Conservation (phyloP, 2,329 filamentous ascomycete species). For the Monilinia fructicola region DNA sequence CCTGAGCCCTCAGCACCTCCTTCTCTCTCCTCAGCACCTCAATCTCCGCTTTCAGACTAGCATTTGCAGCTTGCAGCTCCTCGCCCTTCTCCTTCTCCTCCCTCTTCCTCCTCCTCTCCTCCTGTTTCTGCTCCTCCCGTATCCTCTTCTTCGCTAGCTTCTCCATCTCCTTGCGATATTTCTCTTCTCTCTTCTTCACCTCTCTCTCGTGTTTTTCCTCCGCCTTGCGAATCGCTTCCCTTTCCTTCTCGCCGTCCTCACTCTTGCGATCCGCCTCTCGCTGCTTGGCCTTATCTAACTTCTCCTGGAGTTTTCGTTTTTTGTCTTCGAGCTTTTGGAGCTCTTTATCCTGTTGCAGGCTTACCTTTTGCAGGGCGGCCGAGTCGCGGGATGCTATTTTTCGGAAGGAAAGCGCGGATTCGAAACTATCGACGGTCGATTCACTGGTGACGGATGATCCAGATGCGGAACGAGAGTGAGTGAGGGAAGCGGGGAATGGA, state of each 20-base stretch:
- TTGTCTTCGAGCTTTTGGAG: constrained; percentile 62
- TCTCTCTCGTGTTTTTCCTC: constrained; percentile 64
- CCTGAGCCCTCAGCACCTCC: constrained; percentile 54
- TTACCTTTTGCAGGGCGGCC: constrained; percentile 34
- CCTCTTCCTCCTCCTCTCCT: constrained; percentile 51
- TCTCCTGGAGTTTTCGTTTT: constrained; percentile 61
- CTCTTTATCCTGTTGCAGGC: constrained; percentile 58
- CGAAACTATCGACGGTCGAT: constrained; percentile 50
- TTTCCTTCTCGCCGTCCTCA: constrained; percentile 52
- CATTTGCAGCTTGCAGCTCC: constrained; percentile 48
- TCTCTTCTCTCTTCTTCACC: constrained; percentile 64
- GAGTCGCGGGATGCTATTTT: constrained; percentile 45
- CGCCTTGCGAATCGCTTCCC: constrained; percentile 53
- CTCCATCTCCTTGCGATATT: constrained; percentile 61
- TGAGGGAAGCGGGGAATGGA: constrained; percentile 32
- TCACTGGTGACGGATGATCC: constrained; percentile 43
- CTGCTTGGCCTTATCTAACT: constrained; percentile 56
- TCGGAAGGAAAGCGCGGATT: constrained; percentile 45
- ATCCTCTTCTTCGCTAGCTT: constrained; percentile 64
- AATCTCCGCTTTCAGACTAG: constrained; percentile 52
- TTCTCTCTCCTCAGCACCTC: constrained; percentile 56
- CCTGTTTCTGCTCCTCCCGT: constrained; percentile 61
- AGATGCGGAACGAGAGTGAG: constrained; percentile 29
- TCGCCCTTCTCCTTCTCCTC: constrained; percentile 54
- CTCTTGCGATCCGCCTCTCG: constrained; percentile 47